Conservation (phyloP, 805 yeast genomes). For the Maudiozyma saulgeensis region DNA sequence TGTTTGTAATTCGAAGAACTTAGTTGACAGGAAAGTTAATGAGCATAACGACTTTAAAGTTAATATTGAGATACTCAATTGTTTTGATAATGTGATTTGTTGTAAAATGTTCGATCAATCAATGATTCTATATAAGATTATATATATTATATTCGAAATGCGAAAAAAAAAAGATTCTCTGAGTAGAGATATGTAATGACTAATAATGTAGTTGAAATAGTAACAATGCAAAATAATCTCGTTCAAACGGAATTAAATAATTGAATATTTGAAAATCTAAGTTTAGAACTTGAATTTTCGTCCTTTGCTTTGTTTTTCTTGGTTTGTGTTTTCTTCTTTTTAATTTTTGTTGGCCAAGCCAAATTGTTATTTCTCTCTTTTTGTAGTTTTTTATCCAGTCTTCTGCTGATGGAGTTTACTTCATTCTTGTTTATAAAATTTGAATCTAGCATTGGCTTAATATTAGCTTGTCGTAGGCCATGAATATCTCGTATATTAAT, state of each 20-base stretch:
- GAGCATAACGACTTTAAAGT: too few species aligned
- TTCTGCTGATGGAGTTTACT: slow-evolving; percentile 16
- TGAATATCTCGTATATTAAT: slow-evolving; percentile 18
- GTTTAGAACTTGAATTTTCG: not conserved
- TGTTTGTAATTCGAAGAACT: too few species aligned
- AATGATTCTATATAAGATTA: too few species aligned
- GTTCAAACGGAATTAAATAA: slow-evolving; percentile 6
- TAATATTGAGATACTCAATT: too few species aligned
- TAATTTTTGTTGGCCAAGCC: slow-evolving; percentile 18
- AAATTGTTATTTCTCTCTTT: slow-evolving; percentile 14
- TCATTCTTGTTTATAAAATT: slow-evolving; percentile 11
- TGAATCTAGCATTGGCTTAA: slow-evolving; percentile 5
- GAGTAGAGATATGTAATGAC: too few species aligned
- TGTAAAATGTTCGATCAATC: too few species aligned
- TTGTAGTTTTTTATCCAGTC: slow-evolving; percentile 15
- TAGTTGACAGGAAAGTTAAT: too few species aligned
- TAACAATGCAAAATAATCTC: too few species aligned
- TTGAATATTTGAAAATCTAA: slow-evolving; percentile 12
- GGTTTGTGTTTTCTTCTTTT: slow-evolving; percentile 5
- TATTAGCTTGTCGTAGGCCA: slow-evolving; percentile 6
- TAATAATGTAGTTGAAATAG: too few species aligned
- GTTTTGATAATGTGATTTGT: too few species aligned
- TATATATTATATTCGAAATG: too few species aligned
- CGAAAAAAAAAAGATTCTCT: too few species aligned
- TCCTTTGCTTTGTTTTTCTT: not conserved